Conservation (phyloP, 1,139 yeast species). For the Suhomyces panamericanus region DNA sequence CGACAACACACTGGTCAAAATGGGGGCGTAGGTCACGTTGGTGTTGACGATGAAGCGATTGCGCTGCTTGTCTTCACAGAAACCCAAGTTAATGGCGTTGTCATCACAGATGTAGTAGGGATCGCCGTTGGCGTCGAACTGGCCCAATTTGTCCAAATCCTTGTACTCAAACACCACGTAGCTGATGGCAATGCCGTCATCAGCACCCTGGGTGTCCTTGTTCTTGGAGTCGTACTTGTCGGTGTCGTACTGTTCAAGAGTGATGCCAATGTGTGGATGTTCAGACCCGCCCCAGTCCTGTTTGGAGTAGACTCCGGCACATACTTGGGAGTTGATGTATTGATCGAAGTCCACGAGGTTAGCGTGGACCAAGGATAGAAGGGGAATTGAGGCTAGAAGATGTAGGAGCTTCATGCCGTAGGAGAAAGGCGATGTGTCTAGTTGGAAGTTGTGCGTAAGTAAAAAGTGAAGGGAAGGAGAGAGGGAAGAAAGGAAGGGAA, state of each 20-base stretch:
- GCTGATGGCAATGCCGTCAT: conserved; percentile 49
- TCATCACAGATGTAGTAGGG: conserved; percentile 74
- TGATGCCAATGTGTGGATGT: conserved; percentile 61
- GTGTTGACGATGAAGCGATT: conserved; percentile 62
- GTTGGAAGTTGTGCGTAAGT: too few species aligned
- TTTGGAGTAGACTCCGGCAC: conserved; percentile 88
- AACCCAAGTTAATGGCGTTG: conserved; percentile 52
- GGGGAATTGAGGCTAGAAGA: conserved; percentile 1
- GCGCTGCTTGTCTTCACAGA: conserved; percentile 54
- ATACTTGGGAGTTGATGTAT: conserved; percentile 55
- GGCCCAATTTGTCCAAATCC: conserved; percentile 73
- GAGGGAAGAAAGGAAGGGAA: not conserved
- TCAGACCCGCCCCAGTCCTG: conserved; percentile 83
- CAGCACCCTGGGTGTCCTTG: conserved; percentile 21
- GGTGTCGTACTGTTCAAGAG: conserved; percentile 36
- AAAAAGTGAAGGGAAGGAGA: not conserved
- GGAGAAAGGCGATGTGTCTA: not conserved
- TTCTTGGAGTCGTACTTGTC: conserved; percentile 34
- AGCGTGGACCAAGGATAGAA: conserved; percentile 28
- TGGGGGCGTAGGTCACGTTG: conserved; percentile 49
- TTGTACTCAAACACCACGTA: conserved; percentile 81
- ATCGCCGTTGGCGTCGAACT: conserved; percentile 24
- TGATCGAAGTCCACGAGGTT: conserved; percentile 52
- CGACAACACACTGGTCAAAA: conserved; percentile 56
- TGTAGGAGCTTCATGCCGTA: conserved; percentile 5